Conservation (phyloP, 78 protist genomes). For the Dictyostelium intermedium region DNA sequence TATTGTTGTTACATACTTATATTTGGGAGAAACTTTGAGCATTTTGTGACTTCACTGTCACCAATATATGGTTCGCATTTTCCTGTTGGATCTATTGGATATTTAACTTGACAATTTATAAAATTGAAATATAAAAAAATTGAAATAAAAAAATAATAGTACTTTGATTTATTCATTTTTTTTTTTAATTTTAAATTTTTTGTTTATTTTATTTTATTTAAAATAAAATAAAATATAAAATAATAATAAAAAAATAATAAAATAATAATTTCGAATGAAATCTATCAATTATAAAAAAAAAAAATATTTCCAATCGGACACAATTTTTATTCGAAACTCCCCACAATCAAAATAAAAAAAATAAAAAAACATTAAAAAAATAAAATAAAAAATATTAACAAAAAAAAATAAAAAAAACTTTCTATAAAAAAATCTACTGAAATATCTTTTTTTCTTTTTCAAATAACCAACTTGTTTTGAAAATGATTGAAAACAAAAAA, state of each 20-base stretch:
- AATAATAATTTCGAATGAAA: too few species aligned
- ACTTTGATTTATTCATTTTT: neutral
- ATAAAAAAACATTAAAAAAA: neutral
- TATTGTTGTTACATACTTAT: neutral
- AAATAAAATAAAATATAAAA: too few species aligned
- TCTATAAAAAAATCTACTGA: too few species aligned
- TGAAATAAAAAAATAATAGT: neutral
- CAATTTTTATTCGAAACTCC: neutral
- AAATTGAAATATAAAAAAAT: neutral
- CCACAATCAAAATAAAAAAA: too few species aligned
- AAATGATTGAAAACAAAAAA: neutral
- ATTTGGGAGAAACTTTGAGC: neutral
- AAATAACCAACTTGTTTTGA: neutral
- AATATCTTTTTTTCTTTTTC: neutral
- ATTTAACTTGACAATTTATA: neutral
- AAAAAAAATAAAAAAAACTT: neutral
- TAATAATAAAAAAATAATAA: neutral
- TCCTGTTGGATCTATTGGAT: constrained; percentile 7
- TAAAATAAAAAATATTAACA: neutral
- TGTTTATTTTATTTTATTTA: too few species aligned
- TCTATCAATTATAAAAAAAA: neutral
- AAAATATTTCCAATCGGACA: neutral
- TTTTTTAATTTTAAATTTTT: neutral
- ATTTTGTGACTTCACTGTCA: neutral
- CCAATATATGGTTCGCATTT: constrained; percentile 46